Evolutionary conservation across 108 stramenopile genomes (phyloP).

Genomic region (Aurantiochytrium sp.): DNA sequence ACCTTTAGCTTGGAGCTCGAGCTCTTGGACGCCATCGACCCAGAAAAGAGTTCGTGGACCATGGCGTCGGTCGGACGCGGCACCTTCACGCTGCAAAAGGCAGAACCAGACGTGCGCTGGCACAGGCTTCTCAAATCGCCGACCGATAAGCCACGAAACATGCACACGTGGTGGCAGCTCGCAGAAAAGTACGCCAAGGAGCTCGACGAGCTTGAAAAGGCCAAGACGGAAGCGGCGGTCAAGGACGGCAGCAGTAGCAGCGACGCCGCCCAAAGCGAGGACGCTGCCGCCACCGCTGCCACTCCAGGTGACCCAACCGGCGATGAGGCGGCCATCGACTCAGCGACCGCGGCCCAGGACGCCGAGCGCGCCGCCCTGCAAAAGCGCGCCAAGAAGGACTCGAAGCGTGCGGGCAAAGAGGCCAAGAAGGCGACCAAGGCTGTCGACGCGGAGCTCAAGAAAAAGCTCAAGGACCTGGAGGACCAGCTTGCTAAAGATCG

Average conservation of each 20-base stretch:
- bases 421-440: slow-evolving; percentile 13
- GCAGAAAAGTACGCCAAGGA: slow-evolving; percentile 39
- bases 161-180: slow-evolving; percentile 51
- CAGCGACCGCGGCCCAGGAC: not conserved
- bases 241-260: slow-evolving; percentile 30
- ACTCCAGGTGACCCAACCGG: not conserved
- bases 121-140: slow-evolving; percentile 33
- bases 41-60: slow-evolving; percentile 30
- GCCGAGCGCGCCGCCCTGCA: not conserved
- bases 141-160: slow-evolving; percentile 40
- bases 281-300: not conserved
- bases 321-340: not conserved
- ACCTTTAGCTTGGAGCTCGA: slow-evolving; percentile 34
- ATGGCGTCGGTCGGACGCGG: slow-evolving; percentile 46
- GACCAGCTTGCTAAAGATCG: not conserved
- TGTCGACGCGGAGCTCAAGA: not conserved
- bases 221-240: slow-evolving; percentile 11
- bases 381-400: not conserved
- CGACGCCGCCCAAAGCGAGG: slow-evolving; percentile 8
- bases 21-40: slow-evolving; percentile 33
- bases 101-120: slow-evolving; percentile 10
- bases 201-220: slow-evolving; percentile 36
- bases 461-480: not conserved
- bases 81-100: slow-evolving; percentile 45
- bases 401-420: not conserved